Conservation (phyloP, 2,329 filamentous ascomycete species). For the Stagonosporopsis tanaceti region DNA sequence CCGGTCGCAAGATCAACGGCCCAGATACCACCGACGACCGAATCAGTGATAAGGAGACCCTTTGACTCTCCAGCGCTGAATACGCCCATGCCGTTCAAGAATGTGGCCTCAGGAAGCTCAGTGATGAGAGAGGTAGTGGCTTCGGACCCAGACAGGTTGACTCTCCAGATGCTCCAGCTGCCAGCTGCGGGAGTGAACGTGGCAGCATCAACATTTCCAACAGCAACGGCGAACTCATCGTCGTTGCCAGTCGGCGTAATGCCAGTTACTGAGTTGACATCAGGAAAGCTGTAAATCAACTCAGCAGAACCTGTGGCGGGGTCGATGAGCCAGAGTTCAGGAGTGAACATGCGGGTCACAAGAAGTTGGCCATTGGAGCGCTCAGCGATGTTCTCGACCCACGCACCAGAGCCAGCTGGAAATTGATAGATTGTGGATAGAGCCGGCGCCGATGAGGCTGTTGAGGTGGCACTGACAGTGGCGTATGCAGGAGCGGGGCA, state of each 20-base stretch:
- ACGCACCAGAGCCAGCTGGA: constrained; percentile 13
- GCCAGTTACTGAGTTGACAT: constrained; percentile 18
- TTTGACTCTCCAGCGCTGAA: constrained; percentile 11
- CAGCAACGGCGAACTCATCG: constrained; percentile 21
- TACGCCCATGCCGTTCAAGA: constrained; percentile 18
- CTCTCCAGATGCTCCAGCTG: constrained; percentile 20
- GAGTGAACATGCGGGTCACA: constrained; percentile 20
- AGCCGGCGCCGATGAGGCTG: constrained; percentile 1
- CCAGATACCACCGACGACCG: constrained; percentile 17
- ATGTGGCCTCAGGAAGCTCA: constrained; percentile 13
- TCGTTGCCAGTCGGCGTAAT: constrained; percentile 17
- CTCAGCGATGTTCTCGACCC: constrained; percentile 22
- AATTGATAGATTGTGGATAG: constrained; percentile 16
- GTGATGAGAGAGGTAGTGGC: constrained; percentile 16
- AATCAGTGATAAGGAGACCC: constrained; percentile 20
- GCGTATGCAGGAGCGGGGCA: constrained; percentile 7
- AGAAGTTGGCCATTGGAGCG: constrained; percentile 20
- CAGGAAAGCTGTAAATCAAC: constrained; percentile 17
- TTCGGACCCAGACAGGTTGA: constrained; percentile 7
- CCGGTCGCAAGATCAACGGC: constrained; percentile 15
- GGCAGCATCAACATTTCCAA: constrained; percentile 18
- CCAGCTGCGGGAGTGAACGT: constrained; percentile 17
- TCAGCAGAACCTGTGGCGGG: constrained; percentile 12
- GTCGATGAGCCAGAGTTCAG: constrained; percentile 21
- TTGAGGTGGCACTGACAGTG: neutral